Conservation (phyloP, 331 rosid genomes). For the Rosa hybrid region DNA sequence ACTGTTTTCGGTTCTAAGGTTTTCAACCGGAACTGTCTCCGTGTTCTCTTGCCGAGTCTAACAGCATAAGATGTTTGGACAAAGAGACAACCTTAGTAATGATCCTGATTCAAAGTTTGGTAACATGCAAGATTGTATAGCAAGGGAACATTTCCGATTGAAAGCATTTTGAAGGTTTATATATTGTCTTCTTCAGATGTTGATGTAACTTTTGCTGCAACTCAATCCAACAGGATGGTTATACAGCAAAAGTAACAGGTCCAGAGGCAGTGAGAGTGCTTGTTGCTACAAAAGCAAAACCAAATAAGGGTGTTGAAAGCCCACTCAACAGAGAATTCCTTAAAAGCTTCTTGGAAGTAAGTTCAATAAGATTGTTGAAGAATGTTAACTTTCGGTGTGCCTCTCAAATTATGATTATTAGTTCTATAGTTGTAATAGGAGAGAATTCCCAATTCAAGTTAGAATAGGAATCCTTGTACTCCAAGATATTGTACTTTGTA, state of each 20-base stretch:
- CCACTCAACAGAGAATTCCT: conserved; percentile 67
- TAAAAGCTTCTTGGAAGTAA: conserved; percentile 65
- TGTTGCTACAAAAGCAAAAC: conserved; percentile 84
- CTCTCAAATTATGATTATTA: no score
- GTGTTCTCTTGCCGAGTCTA: background rate
- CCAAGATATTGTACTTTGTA: no score
- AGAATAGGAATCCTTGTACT: no score
- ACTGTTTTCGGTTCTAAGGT: conserved; percentile 7
- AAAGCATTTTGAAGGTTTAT: background rate
- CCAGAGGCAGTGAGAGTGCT: conserved; percentile 64
- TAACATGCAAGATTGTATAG: background rate
- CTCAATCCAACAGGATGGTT: conserved; percentile 68
- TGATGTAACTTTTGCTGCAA: background rate
- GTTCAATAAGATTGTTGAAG: conserved; percentile 11
- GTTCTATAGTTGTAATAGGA: no score
- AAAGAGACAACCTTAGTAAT: background rate
- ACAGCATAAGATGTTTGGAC: background rate
- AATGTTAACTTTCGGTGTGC: no score
- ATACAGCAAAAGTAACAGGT: conserved; percentile 64
- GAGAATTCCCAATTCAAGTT: no score
- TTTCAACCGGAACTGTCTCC: background rate
- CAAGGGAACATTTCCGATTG: background rate
- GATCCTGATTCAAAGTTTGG: background rate
- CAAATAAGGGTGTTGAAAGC: conserved; percentile 47
- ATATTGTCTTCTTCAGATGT: background rate